Percentiles rank a stretch among this genome's conserved stretches.
These are phyloP conservation scores for Hyaloscypha finlandica DNA, from an alignment of 495 filamentous ascomycete species.

Conservation along the genomic window DNA sequence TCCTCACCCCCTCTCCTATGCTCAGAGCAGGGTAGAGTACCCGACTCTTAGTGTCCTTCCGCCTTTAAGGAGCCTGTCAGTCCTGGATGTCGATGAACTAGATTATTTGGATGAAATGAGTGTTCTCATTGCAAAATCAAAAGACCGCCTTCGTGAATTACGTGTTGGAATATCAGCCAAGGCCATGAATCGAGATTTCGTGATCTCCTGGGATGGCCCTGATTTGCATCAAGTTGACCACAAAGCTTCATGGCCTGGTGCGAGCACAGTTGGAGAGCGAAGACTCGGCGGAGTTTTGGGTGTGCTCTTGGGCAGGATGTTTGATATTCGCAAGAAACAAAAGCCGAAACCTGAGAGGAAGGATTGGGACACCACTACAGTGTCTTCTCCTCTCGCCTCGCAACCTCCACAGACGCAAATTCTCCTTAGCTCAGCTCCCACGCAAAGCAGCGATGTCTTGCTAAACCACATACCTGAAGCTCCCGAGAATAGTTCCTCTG, in stretches of 20 bases:
- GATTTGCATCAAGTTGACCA: slow-evolving; percentile 61
- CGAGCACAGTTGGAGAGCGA: slow-evolving; percentile 47
- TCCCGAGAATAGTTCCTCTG: slow-evolving; percentile 7
- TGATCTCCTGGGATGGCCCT: slow-evolving; percentile 61
- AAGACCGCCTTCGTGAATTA: slow-evolving; percentile 68
- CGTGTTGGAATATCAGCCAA: slow-evolving; percentile 74
- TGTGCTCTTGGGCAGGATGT: slow-evolving; percentile 65
- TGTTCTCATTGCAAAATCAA: slow-evolving; percentile 74
- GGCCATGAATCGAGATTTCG: slow-evolving; percentile 57
- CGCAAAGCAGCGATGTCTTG: slow-evolving; percentile 13
- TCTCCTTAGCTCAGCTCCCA: not conserved
- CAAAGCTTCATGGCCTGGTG: slow-evolving; percentile 47
- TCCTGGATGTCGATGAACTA: slow-evolving; percentile 87
- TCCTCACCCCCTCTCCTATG: slow-evolving; percentile 37
- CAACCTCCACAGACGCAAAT: not conserved
- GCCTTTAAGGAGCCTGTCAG: slow-evolving; percentile 75
- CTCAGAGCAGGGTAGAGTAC: slow-evolving; percentile 64
- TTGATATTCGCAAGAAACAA: slow-evolving; percentile 54
- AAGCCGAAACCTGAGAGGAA: slow-evolving; percentile 25
- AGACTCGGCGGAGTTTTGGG: slow-evolving; percentile 72
- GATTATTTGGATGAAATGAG: slow-evolving; percentile 90
- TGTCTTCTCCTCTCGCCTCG: slow-evolving; percentile 5
- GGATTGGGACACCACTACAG: not conserved
- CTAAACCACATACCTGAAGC: slow-evolving; percentile 19
- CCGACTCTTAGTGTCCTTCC: slow-evolving; percentile 86